Base-by-base conservation (phyloP, 805 yeast genomes). In the Cyberlindnera mrakii region DNA sequence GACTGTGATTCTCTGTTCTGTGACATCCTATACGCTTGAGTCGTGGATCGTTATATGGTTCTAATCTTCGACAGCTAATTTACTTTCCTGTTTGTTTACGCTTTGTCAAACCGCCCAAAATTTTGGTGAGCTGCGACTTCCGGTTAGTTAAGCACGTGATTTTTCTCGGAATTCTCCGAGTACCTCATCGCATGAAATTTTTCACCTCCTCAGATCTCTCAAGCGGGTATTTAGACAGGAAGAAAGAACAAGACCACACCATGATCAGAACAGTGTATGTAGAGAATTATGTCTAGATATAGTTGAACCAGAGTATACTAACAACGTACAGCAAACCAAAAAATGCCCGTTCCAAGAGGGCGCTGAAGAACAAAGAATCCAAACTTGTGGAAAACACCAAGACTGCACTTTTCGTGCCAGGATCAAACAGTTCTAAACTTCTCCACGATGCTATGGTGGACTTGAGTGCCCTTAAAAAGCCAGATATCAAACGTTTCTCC, bases 301-400 rank as follows among this genome's bases (percentile, higher is more conserved):
- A 10, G 20, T 2, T 20, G 32, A 20, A 14, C 20, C 18, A 17
- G 11, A 9, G 27, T 14, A 23, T 36, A 39, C 48, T 47, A 60
- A 61, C 58, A 49, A 47, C 51, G 3, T 36, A 9, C 19, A 70
- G 82, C 36, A 83, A 88, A 54, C 98, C 99, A 31, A 90, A 89
- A 69, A 93, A 83, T 60, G 96, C 96, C 42, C 88, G 98, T 60
- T 78, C 96, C 43, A 93, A 93, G 70, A 80, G 99, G 66, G 98
- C 96, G 6, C 62, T 90, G 50, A 96, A 89, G 49, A 84, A 85
- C 57, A 83, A 80, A 55, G 96, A 89, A 57, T 78, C 97, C 41
- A 91, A 89, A 66, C 64, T 88, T 37, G 84, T 84, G 8, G 99
- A 93, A 64, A 90, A 93, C 64, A 80, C 83, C 49, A 93, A 93